Evolutionary conservation across 106 monocot species (phyloP).

Genomic region (Dioscorea alata): DNA sequence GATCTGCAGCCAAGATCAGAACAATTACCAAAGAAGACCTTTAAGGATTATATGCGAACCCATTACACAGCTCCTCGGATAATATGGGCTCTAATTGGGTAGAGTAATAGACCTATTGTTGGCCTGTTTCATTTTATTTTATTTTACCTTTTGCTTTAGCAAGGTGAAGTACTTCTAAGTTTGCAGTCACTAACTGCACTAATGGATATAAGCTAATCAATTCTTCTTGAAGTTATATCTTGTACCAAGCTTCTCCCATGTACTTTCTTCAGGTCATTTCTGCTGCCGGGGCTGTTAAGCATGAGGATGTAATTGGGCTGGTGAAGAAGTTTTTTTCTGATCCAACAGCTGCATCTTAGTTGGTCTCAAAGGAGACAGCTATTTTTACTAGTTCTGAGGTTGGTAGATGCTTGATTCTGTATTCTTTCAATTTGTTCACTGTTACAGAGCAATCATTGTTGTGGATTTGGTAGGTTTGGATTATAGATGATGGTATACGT

Average conservation of each 20-base stretch:
- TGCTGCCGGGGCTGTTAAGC: conserved; percentile 88
- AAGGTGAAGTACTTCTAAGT: no score
- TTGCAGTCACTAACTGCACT: no score
- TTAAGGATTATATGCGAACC: conserved; percentile 73
- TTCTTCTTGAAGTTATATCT: no score
- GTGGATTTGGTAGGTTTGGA: conserved; percentile 45
- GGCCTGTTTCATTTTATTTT: no score
- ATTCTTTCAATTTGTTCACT: no score
- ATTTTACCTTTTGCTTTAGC: no score
- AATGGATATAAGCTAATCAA: no score
- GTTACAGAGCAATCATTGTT: no score
- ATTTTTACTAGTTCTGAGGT: conserved; percentile 97
- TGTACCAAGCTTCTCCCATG: no score
- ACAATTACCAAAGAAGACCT: conserved; percentile 76
- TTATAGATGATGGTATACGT: conserved; percentile 79
- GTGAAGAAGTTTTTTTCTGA: conserved; percentile 73
- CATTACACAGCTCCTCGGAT: conserved; percentile 91
- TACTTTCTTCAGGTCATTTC: conserved; percentile 64
- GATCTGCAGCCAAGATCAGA: conserved; percentile 70
- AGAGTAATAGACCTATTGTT: no score
- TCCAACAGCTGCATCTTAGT: conserved; percentile 58
- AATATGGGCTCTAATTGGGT: conserved; percentile 17
- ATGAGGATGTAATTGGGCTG: conserved; percentile 70
- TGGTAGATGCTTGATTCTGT: no score
- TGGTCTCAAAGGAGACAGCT: conserved; percentile 79